These are phyloP conservation scores for Didymella glomerata DNA, from an alignment of 2,329 filamentous ascomycete species.

Conservation along the genomic window DNA sequence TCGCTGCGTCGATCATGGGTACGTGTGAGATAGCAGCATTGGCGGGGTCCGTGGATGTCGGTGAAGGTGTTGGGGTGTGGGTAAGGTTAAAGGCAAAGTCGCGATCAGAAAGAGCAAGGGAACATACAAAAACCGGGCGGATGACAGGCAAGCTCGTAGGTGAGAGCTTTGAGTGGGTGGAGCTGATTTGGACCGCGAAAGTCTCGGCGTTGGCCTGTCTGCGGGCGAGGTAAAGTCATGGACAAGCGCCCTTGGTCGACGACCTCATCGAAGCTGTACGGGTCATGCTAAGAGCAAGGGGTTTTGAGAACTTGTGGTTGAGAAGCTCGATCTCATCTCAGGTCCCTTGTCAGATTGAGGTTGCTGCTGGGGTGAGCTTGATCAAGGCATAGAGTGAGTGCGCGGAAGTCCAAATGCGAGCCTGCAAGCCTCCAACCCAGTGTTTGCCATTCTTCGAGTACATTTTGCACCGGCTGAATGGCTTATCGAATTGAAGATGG, in stretches of 20 bases:
- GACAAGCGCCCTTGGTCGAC: neutral
- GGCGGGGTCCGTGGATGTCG: neutral
- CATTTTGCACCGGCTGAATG: no score
- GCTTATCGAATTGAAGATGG: neutral
- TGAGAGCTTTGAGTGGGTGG: neutral
- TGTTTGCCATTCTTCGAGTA: neutral
- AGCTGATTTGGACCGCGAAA: neutral
- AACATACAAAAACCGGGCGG: neutral
- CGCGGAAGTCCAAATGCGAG: neutral
- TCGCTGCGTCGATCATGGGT: no score
- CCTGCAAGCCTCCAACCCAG: no score
- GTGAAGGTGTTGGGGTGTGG: neutral
- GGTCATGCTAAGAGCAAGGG: neutral
- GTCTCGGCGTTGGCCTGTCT: neutral
- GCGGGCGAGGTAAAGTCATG: neutral
- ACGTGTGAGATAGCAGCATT: neutral
- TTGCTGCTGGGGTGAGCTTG: neutral
- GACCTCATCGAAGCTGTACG: neutral
- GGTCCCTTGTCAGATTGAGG: neutral
- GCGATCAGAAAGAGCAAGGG: neutral
- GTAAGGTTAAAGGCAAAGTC: neutral
- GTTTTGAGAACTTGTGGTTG: neutral
- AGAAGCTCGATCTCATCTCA: neutral
- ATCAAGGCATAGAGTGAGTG: neutral
- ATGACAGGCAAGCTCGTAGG: neutral